These are phyloP conservation scores for Gossypium bickii DNA, from an alignment of 345 rosid genomes.

Conservation along the genomic window DNA sequence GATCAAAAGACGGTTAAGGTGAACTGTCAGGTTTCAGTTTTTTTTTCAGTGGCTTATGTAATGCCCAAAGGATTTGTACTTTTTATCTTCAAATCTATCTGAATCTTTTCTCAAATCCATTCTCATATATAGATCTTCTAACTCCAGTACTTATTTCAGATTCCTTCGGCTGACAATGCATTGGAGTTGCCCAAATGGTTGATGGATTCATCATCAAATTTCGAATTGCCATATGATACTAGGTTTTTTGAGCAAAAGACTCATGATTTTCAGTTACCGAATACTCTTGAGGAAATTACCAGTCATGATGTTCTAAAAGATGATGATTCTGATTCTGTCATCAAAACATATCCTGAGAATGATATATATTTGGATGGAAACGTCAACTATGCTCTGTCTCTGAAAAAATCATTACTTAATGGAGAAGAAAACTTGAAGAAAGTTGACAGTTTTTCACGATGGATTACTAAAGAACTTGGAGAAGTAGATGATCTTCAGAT, in stretches of 20 bases:
- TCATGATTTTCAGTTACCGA: conserved; percentile 22
- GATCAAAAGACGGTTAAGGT: not conserved
- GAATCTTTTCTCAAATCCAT: conserved; percentile 3
- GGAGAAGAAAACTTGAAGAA: conserved; percentile 67
- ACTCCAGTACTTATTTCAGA: conserved; percentile 28
- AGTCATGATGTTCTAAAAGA: conserved; percentile 35
- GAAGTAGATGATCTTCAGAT: conserved; percentile 74
- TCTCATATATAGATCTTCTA: conserved; percentile 9
- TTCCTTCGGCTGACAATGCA: conserved; percentile 31
- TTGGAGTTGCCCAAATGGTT: conserved; percentile 29
- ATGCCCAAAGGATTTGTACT: not conserved
- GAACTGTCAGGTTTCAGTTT: not conserved
- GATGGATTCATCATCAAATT: conserved; percentile 34
- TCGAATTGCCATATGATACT: conserved; percentile 43
- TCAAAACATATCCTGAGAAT: conserved; percentile 36
- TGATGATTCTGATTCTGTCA: conserved; percentile 30
- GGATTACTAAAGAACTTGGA: conserved; percentile 74
- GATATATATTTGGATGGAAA: conserved; percentile 41
- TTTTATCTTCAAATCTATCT: not conserved
- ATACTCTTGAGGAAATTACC: conserved; percentile 32
- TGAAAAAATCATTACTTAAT: conserved; percentile 47
- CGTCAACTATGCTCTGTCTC: conserved; percentile 28
- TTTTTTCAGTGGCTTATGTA: not conserved
- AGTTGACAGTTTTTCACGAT: conserved; percentile 87
- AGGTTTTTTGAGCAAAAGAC: conserved; percentile 48